Evolutionary conservation across 805 yeast species (phyloP), one percentile per base, ranked within the genome.

Genomic region (Monosporozyma siamensis): DNA sequence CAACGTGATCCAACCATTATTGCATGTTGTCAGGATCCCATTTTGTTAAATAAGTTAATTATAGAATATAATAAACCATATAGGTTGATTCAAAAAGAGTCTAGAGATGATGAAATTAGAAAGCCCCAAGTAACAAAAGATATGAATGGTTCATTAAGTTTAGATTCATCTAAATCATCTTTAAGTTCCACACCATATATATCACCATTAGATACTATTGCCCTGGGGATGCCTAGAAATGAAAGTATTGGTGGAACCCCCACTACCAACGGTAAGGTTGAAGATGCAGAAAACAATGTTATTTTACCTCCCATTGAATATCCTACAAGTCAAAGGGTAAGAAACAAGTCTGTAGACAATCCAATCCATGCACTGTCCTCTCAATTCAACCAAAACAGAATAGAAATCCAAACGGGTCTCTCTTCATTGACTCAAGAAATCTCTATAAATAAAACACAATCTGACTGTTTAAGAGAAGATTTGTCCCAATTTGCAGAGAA

Each of bases 181-280:
- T 22, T 17, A 21, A 34, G 43, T 4, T 25, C 25, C 2, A 21
- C 39, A 34, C 42, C 42, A 11, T 12, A 29, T 23, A 29, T 38
- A 2, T 11, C 26, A 6, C 58, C 58, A 3, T 38, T 54, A 26
- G 57, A 54, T 42, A 51, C 55, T 9, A 52, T 54, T 9, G 45
- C 26, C 6, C 26, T 41, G 35, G 52, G 44, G 14, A 44, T 39
- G 45, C 50, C 43, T 4, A 9, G 32, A 21, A 32, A 12, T 15
- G 15, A 12, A 23, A 23, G 25, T 23, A 23, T 23, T 23, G n/a
- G n/a, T n/a, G n/a, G n/a, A n/a, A n/a, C n/a, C n/a, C n/a, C n/a
- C n/a, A n/a, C 25, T 23, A 23, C 25, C 8, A 31, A 14, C 12
- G 11, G 15, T 15, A 14, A 17, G 4, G 34, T 6, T 4, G 34